These are phyloP conservation scores for Debaryomyces udenii DNA, from an alignment of 1,139 yeast species.

Conservation along the genomic window DNA sequence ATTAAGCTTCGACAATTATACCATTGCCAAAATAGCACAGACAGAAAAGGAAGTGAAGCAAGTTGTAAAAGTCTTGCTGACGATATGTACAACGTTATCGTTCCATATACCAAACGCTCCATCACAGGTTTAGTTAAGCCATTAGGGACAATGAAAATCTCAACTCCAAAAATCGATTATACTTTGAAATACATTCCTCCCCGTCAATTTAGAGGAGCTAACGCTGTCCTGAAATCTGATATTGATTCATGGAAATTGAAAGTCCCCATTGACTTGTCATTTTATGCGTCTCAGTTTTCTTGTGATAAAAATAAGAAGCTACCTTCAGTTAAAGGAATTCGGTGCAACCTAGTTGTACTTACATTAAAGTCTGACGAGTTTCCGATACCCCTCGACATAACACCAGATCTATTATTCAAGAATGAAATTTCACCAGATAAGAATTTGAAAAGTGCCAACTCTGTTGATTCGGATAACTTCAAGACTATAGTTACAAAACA, in stretches of 20 bases:
- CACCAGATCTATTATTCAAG: slow-evolving; percentile 40
- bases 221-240: slow-evolving; percentile 12
- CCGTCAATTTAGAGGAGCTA: slow-evolving; percentile 20
- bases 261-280: slow-evolving; percentile 32
- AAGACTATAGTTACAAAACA: slow-evolving; percentile 26
- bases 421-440: slow-evolving; percentile 17
- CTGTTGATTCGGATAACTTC: slow-evolving; percentile 30
- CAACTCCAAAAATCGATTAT: slow-evolving; percentile 33
- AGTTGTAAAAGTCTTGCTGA: slow-evolving; percentile 10
- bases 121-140: slow-evolving; percentile 17
- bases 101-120: slow-evolving; percentile 20
- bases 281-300: slow-evolving; percentile 11
- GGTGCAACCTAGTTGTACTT: slow-evolving; percentile 36
- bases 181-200: slow-evolving; percentile 39
- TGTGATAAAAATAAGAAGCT: slow-evolving; percentile 14
- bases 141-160: slow-evolving; percentile 24
- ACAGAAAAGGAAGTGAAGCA: not conserved
- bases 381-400: slow-evolving; percentile 44
- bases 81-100: slow-evolving; percentile 18
- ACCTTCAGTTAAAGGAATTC: slow-evolving; percentile 36
- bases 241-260: slow-evolving; percentile 30
- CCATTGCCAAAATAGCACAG: slow-evolving; percentile 5
- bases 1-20: slow-evolving; percentile 4
- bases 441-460: slow-evolving; percentile 10
- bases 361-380: slow-evolving; percentile 35